These are phyloP conservation scores for Pyrenula massariospora DNA, from an alignment of 495 filamentous ascomycete species.

Conservation along the genomic window DNA sequence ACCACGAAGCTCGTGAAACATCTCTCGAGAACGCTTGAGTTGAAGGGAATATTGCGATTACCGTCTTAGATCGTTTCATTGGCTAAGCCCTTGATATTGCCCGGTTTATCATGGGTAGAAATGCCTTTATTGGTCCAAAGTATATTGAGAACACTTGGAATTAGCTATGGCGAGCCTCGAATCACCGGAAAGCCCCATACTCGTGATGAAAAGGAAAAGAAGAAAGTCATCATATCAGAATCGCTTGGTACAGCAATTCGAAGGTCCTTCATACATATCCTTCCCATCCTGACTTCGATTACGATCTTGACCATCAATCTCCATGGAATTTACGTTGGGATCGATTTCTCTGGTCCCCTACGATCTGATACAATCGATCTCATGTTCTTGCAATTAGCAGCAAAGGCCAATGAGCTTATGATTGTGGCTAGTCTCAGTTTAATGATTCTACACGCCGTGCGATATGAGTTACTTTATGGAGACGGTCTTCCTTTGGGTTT, in stretches of 20 bases:
- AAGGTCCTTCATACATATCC: conserved; percentile 7
- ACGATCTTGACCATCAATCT: conserved; percentile 8
- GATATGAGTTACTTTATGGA: conserved; percentile 10
- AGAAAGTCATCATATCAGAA: not conserved
- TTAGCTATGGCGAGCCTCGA: not conserved
- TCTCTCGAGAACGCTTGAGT: not conserved
- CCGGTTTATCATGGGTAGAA: not conserved
- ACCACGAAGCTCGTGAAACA: too few species aligned
- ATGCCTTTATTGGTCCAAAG: not conserved
- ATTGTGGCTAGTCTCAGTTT: conserved; percentile 8
- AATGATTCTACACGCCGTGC: conserved; percentile 8
- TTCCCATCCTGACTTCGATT: conserved; percentile 7
- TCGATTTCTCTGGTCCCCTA: conserved; percentile 6
- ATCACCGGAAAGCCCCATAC: not conserved
- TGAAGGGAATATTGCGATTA: not conserved
- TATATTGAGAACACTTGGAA: not conserved
- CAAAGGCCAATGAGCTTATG: conserved; percentile 11
- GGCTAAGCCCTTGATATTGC: not conserved
- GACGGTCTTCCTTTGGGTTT: conserved; percentile 13
- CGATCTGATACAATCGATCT: conserved; percentile 9
- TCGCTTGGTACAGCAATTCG: conserved; percentile 4
- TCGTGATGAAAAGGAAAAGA: not conserved
- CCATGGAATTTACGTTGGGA: conserved; percentile 6
- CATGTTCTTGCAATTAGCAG: conserved; percentile 10
- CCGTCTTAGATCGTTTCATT: not conserved